Evolutionary conservation across 73 alveolate genomes (phyloP).

Genomic region (Breviolum minutum): DNA sequence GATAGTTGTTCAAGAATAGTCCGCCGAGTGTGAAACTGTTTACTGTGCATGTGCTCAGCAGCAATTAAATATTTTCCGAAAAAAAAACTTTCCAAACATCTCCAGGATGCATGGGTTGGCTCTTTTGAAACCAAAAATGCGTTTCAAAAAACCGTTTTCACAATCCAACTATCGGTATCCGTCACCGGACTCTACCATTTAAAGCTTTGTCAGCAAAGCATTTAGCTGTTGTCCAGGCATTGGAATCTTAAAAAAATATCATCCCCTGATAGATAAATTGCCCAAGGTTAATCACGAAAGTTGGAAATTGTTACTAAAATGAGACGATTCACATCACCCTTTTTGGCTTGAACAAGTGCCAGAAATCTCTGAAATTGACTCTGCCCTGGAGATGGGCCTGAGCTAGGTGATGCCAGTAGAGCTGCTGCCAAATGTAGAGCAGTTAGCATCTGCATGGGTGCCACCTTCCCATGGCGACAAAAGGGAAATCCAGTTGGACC

Average conservation of each 20-base stretch:
- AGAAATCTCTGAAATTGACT: too few relatives aligned
- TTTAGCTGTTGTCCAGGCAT: background rate
- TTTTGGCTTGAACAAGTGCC: too few relatives aligned
- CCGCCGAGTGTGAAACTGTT: too few relatives aligned
- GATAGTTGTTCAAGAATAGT: too few relatives aligned
- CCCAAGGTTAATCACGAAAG: background rate
- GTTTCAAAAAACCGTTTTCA: too few relatives aligned
- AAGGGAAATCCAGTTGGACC: background rate
- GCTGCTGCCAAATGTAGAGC: constrained; percentile 60
- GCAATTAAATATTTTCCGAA: too few relatives aligned
- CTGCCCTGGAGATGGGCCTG: constrained; percentile 37
- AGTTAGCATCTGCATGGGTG: constrained; percentile 42
- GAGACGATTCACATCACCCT: background rate
- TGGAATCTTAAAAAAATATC: background rate
- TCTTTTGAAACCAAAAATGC: too few relatives aligned
- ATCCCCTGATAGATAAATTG: background rate
- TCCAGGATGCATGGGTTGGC: too few relatives aligned
- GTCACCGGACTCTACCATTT: too few relatives aligned
- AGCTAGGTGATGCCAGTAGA: background rate
- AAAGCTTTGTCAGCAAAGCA: too few relatives aligned
- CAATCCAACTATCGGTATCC: too few relatives aligned
- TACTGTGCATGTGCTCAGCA: too few relatives aligned
- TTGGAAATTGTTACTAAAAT: background rate
- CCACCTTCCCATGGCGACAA: background rate
- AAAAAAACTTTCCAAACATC: background rate